phyloP scores from a whole-genome alignment of 2,329 filamentous ascomycete species.

The Xylaria sp. region DNA sequence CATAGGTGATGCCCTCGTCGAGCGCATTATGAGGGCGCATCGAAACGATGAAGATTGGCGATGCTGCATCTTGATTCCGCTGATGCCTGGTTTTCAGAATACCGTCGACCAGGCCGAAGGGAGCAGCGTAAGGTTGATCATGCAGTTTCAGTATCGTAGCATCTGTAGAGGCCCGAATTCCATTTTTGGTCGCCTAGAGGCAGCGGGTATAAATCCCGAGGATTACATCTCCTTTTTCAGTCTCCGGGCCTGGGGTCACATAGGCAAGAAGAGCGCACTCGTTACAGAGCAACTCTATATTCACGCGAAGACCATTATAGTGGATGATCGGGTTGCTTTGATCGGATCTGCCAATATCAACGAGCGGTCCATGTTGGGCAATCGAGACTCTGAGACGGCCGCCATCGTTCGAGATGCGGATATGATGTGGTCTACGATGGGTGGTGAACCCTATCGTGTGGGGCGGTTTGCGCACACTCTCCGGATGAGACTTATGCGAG shows the following conservation, averaged over 20 bases:
- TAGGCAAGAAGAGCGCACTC: constrained; percentile 82
- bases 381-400: constrained; percentile 90
- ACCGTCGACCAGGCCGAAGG: constrained; percentile 94
- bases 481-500: constrained; percentile 92
- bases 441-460: constrained; percentile 86
- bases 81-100: constrained; percentile 99
- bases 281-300: constrained; percentile 98
- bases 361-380: constrained; percentile 93
- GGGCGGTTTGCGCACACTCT: constrained; percentile 93
- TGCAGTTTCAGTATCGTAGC: constrained; percentile 96
- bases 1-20: constrained; percentile 93
- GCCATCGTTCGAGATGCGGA: constrained; percentile 92
- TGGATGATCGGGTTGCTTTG: constrained; percentile 90
- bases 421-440: constrained; percentile 93
- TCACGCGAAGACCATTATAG: constrained; percentile 95
- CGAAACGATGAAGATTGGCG: constrained; percentile 90
- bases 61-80: constrained; percentile 86
- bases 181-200: constrained; percentile 87
- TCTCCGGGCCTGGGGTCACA: constrained; percentile 89
- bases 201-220: constrained; percentile 86
- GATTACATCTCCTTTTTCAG: constrained; percentile 97
- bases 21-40: constrained; percentile 87
- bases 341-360: constrained; percentile 99
- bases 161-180: constrained; percentile 93
- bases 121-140: constrained; percentile 92